Evolutionary conservation across 495 filamentous ascomycete genomes (phyloP), one percentile per base, ranked within the genome.

Genomic region (Hyphodiscus hymeniophilus): DNA sequence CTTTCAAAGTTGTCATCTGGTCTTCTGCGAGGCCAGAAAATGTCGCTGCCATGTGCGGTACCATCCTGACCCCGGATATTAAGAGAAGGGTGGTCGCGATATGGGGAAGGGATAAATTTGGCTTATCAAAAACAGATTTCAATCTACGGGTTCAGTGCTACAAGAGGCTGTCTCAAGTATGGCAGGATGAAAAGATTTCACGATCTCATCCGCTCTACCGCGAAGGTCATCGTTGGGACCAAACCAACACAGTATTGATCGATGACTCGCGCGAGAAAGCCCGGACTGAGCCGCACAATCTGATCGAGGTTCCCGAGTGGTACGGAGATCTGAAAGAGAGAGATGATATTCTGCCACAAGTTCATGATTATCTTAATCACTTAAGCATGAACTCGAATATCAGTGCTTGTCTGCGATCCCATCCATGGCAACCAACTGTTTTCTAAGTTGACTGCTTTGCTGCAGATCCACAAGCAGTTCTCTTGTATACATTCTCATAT

Each of bases 231-330:
- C 52, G 54, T 22, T 98, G 88, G 86, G 68, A 74, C 51, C 91
- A 95, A 64, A 69, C 66, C n/a, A 91, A 96, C 61, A 97, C 92
- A 0, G 67, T 98, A 24, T 68, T 98, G 11, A 80, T 97, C 18
- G 92, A 98, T 52, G 94, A 97, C 63, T 82, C 77, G 40, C 59
- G 59, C 10, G 66, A 84, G 50, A 98, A 97, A 68, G 92, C 83
- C 2, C 69, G 72, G 42, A 80, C 75, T 47, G 84, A 98, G 60
- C 94, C 94, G 0, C 79, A 74, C 66, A 98, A 97, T 48, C 75
- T 88, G 17, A 63, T 97, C 10, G 68, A 82, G 50, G 70, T 97
- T 28, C 82, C 87, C 0, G 89, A 92, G 58, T 95, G 91, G 59
- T 60, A 54, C 0, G 76, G 75, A 1, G 30, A 69, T n/a, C 15